These are phyloP conservation scores for Fusarium sp. DNA, from an alignment of 2,329 filamentous ascomycete genomes.

Conservation along the genomic window DNA sequence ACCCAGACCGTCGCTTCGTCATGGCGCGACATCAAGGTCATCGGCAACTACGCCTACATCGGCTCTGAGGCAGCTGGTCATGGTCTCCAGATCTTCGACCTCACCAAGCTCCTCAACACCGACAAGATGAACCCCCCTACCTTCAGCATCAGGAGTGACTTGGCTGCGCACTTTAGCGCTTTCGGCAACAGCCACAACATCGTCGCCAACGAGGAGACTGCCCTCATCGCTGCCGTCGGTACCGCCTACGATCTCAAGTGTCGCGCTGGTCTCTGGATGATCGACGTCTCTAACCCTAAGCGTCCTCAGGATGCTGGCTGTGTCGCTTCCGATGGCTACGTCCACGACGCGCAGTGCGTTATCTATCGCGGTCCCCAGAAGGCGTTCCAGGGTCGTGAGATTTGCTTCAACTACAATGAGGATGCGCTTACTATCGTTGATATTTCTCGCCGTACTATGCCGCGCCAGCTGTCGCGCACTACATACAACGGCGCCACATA, in stretches of 20 bases:
- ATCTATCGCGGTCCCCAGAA: constrained; percentile 3
- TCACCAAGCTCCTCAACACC: constrained; percentile 58
- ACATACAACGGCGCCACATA: constrained; percentile 8
- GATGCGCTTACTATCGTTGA: constrained; percentile 9
- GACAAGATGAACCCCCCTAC: background rate
- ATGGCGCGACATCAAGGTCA: constrained; percentile 54
- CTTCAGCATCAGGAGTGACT: background rate
- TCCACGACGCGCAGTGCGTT: constrained; percentile 6
- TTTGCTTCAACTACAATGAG: constrained; percentile 13
- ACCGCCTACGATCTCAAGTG: background rate
- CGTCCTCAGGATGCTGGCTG: constrained; percentile 4
- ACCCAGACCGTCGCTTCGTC: constrained; percentile 47
- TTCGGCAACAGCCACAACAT: constrained; percentile 14
- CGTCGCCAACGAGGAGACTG: background rate
- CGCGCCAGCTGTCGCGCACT: constrained; percentile 3
- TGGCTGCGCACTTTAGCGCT: background rate
- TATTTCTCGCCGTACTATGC: constrained; percentile 3
- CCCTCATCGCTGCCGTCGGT: background rate
- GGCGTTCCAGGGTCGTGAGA: background rate
- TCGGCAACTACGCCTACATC: constrained; percentile 48
- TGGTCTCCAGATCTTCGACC: constrained; percentile 70
- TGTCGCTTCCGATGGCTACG: background rate
- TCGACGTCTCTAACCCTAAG: background rate
- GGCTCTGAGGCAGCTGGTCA: constrained; percentile 56
- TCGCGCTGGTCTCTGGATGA: constrained; percentile 7